Percentiles rank a stretch among this genome's conserved stretches.
These are phyloP conservation scores for Beauveria bassiana DNA, from an alignment of 2,329 filamentous ascomycete genomes.

Conservation along the genomic window DNA sequence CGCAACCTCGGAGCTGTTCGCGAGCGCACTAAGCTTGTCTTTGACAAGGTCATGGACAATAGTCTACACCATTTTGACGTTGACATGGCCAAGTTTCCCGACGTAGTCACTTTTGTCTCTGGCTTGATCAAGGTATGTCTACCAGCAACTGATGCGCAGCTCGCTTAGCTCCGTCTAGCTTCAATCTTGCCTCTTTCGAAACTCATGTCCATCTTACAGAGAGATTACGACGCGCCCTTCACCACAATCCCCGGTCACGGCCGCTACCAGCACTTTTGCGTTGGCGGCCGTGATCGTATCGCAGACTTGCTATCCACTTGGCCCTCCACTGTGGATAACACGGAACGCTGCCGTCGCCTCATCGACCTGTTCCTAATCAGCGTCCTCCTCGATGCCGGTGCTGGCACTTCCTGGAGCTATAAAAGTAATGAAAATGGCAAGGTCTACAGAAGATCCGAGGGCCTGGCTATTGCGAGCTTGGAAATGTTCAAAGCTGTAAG, in stretches of 20 bases:
- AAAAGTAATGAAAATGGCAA: constrained; percentile 83
- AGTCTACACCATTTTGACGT: constrained; percentile 81
- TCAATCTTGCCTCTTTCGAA: neutral
- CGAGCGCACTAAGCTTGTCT: constrained; percentile 65
- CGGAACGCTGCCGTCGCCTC: constrained; percentile 66
- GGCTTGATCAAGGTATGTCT: constrained; percentile 79
- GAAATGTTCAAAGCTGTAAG: constrained; percentile 84
- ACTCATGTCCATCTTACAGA: constrained; percentile 23
- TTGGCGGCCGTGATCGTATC: constrained; percentile 69
- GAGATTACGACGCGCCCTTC: constrained; percentile 50
- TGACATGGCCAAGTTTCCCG: constrained; percentile 73
- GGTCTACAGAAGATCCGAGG: constrained; percentile 77
- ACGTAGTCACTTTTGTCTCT: constrained; percentile 82
- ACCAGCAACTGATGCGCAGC: neutral
- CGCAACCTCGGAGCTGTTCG: constrained; percentile 83
- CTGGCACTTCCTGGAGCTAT: constrained; percentile 86
- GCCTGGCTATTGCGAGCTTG: constrained; percentile 65
- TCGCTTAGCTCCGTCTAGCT: neutral
- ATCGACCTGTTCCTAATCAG: constrained; percentile 74
- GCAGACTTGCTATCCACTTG: constrained; percentile 64
- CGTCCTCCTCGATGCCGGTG: constrained; percentile 78
- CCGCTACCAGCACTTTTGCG: constrained; percentile 75
- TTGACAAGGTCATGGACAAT: constrained; percentile 70
- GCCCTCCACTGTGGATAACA: constrained; percentile 59
- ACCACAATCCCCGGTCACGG: constrained; percentile 74